Evolutionary conservation across 495 filamentous ascomycete genomes (phyloP), one percentile per base, ranked within the genome.

Genomic region (Xylaria palmicola): DNA sequence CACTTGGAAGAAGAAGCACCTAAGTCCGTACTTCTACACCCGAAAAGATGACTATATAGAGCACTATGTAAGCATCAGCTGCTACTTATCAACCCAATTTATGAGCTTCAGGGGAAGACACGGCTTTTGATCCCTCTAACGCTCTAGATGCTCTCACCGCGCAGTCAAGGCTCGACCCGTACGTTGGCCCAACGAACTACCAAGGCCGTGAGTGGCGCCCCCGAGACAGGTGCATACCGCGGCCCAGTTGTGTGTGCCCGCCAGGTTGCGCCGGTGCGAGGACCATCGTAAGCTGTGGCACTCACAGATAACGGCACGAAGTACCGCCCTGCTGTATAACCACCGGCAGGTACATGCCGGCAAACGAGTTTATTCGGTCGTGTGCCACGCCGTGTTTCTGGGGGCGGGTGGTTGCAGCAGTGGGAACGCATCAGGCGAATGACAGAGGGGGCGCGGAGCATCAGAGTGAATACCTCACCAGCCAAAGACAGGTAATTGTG

Each of bases 321-420:
- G 7, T 13, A 24, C n/a, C n/a, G n/a, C n/a, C n/a, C n/a, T n/a
- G n/a, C n/a, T n/a, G n/a, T n/a, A n/a, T n/a, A n/a, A n/a, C n/a
- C n/a, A n/a, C n/a, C n/a, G n/a, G 26, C 15, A 3, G 13, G 24
- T 43, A 56, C n/a, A 36, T 44, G 15, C 4, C 17, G 24, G 45
- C 56, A 59, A 59, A 59, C 34, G 41, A 27, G 13, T 39, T 34
- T 22, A 57, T 57, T 47, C n/a, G 40, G 27, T 12, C 30, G 17
- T 34, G 10, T 12, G 12, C 37, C 22, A 48, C 12, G 17, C 20
- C 32, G 56, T 59, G 56, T 50, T 43, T 17, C 45, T 7, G 24
- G 29, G 34, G 32, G 6, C 56, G 56, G 56, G 32, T 50, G 36
- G 45, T 50, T 32, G 56, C 56, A 59, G 56, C 8, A 27, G 22